Percentiles rank a stretch among this genome's conserved stretches.
phyloP scores from a whole-genome alignment of 805 yeast species.

The Candida boidinii region DNA sequence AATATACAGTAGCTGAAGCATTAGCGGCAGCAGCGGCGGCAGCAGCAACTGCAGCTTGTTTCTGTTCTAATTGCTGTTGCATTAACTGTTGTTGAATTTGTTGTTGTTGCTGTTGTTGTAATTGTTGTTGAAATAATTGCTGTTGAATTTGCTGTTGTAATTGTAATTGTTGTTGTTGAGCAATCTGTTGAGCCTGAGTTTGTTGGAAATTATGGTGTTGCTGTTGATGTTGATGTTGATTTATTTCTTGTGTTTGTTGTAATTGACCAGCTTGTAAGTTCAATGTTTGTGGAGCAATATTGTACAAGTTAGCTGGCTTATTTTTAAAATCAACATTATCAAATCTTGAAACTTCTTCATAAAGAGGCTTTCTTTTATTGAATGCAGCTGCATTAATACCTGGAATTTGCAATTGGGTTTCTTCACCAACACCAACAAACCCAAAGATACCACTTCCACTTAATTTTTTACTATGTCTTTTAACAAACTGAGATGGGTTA shows the following conservation, averaged over 20 bases:
- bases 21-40: background rate
- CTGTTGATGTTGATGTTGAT: slow-evolving; percentile 1
- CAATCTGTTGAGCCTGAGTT: slow-evolving; percentile 5
- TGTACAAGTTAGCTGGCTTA: slow-evolving; percentile 13
- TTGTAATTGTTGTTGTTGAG: background rate
- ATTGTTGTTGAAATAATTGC: slow-evolving; percentile 1
- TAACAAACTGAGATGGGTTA: slow-evolving; percentile 6
- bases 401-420: slow-evolving; percentile 48
- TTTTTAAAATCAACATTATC: slow-evolving; percentile 16
- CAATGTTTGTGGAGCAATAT: slow-evolving; percentile 11
- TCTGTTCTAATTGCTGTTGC: background rate
- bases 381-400: slow-evolving; percentile 25
- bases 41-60: background rate
- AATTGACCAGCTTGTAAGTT: slow-evolving; percentile 19
- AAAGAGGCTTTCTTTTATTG: slow-evolving; percentile 20
- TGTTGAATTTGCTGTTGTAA: slow-evolving; percentile 1
- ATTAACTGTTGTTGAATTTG: background rate
- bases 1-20: slow-evolving; percentile 1
- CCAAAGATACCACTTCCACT: slow-evolving; percentile 84
- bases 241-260: slow-evolving; percentile 8
- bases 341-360: slow-evolving; percentile 28
- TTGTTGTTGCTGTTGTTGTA: background rate
- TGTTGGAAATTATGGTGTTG: background rate
- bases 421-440: slow-evolving; percentile 46
- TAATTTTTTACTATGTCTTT: slow-evolving; percentile 46